Conservation (phyloP, 352 stramenopile species). For the Pythium periplocum region DNA sequence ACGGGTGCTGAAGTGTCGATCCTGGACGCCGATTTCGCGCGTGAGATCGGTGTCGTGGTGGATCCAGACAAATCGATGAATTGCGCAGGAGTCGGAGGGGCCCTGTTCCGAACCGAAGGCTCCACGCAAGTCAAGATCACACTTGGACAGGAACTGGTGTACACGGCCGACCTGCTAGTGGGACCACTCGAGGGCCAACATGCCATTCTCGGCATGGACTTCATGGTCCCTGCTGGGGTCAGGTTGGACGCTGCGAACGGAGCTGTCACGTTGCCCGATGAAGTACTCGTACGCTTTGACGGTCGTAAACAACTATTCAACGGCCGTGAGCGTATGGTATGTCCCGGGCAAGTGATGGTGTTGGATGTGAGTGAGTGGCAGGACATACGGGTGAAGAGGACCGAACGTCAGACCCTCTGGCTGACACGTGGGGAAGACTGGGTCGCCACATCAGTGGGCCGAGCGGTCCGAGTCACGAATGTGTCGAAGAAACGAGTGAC, state of each 20-base stretch:
- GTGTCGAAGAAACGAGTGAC: not conserved
- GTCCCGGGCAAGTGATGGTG: not conserved
- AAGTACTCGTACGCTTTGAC: conserved; percentile 3
- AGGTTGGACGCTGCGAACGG: conserved; percentile 13
- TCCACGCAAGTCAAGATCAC: conserved; percentile 7
- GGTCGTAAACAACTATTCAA: conserved; percentile 1
- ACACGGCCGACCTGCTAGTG: conserved; percentile 8
- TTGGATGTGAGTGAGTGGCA: conserved; percentile 1
- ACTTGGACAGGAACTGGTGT: conserved; percentile 7
- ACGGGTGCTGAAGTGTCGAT: conserved; percentile 13
- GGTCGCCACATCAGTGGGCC: not conserved
- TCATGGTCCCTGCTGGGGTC: conserved; percentile 11
- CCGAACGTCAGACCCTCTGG: not conserved
- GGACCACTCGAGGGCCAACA: conserved; percentile 1
- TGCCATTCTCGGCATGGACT: conserved; percentile 12
- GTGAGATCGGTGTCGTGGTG: not conserved
- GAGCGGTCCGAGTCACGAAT: not conserved
- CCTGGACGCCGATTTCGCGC: conserved; percentile 8
- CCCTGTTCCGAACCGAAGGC: conserved; percentile 4
- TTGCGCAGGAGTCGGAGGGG: not conserved
- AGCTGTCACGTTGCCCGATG: conserved; percentile 7
- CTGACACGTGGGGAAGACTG: not conserved
- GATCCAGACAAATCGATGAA: not conserved
- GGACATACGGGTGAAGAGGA: not conserved
- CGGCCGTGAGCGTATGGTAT: not conserved